phyloP scores from a whole-genome alignment of 129 eudicot genomes.

The Pittosporum tobira region DNA sequence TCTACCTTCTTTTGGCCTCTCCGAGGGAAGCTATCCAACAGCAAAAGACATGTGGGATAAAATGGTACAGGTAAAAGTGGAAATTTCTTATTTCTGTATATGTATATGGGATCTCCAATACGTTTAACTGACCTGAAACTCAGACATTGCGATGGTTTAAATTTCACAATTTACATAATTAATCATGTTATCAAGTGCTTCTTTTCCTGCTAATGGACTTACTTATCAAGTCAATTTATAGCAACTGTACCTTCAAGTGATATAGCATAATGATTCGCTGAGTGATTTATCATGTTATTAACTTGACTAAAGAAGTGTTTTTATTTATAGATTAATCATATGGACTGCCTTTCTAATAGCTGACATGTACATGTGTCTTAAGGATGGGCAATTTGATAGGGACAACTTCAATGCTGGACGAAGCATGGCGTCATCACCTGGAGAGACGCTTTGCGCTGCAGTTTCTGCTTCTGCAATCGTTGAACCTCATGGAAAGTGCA shows the following conservation, averaged over 20 bases:
- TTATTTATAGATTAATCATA: not conserved
- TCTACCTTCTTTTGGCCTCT: constrained; percentile 78
- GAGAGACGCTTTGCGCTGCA: constrained; percentile 90
- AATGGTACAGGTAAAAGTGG: constrained; percentile 59
- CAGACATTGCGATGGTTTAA: too few species aligned
- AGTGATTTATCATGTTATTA: too few species aligned
- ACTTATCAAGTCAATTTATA: too few species aligned
- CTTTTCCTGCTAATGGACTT: too few species aligned
- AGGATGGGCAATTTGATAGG: constrained; percentile 87
- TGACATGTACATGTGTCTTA: constrained; percentile 9
- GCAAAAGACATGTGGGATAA: constrained; percentile 93
- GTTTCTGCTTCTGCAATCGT: constrained; percentile 88
- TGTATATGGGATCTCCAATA: too few species aligned
- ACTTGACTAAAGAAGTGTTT: too few species aligned
- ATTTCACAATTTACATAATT: too few species aligned
- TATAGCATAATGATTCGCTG: too few species aligned
- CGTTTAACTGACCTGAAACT: too few species aligned
- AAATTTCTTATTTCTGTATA: not conserved
- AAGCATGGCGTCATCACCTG: constrained; percentile 76
- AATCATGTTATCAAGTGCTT: too few species aligned
- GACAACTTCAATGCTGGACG: constrained; percentile 64
- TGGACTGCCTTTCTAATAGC: not conserved
- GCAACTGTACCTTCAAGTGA: too few species aligned
- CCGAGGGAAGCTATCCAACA: constrained; percentile 58
- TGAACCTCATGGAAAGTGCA: constrained; percentile 94